phyloP scores from a whole-genome alignment of 768 basidiomycete species.

The Suillus paluster region DNA sequence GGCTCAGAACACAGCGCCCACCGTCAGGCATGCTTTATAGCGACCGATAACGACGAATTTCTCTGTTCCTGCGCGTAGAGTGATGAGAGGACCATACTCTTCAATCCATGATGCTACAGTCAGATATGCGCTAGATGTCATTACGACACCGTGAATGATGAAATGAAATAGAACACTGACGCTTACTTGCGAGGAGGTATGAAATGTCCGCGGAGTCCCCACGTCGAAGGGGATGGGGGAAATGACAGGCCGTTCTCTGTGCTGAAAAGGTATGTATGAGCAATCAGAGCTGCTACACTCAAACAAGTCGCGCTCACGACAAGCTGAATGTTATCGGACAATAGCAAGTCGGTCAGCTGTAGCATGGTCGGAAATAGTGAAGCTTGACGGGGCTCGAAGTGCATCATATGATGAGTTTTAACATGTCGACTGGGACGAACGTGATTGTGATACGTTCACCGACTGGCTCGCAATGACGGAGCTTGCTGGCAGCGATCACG shows the following conservation, averaged over 20 bases:
- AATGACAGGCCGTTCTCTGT: not conserved
- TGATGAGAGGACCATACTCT: constrained; percentile 11
- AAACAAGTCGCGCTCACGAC: not conserved
- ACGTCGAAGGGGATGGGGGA: not conserved
- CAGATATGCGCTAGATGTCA: not conserved
- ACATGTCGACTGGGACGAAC: not conserved
- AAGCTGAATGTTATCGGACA: not conserved
- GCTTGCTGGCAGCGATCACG: not conserved
- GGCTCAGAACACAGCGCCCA: not conserved
- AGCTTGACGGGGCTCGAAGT: not conserved
- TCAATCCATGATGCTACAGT: constrained; percentile 10
- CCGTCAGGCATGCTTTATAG: constrained; percentile 1
- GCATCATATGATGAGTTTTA: not conserved
- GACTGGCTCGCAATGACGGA: not conserved
- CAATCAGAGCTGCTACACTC: not conserved
- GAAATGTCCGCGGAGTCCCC: not conserved
- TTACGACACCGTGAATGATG: not conserved
- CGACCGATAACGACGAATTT: constrained; percentile 12
- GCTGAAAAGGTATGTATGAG: not conserved
- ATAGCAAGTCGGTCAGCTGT: not conserved
- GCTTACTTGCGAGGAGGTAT: not conserved
- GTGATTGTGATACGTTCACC: not conserved
- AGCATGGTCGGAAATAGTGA: not conserved
- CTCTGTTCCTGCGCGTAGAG: constrained; percentile 5
- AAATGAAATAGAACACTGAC: not conserved